Base-by-base conservation (phyloP, 2,329 filamentous ascomycete species). In the Berkeleyomyces rouxiae region DNA sequence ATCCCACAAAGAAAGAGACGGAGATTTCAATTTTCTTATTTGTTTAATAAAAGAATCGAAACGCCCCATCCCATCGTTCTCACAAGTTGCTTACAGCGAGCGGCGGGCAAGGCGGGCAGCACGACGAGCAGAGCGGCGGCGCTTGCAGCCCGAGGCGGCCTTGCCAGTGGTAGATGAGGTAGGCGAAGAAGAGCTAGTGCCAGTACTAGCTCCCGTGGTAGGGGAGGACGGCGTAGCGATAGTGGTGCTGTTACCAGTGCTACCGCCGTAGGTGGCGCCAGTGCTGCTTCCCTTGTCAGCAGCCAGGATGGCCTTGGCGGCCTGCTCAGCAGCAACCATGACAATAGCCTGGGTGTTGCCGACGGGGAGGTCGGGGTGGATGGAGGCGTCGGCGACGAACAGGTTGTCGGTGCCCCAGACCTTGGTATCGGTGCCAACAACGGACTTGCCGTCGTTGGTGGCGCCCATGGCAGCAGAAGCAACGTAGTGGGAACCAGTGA, bases 371-470 rank as follows among this genome's bases (percentile, higher is more conserved):
- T 85, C 85, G 0, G 85, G 84, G 74, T 86, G 85, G 68, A 88
- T 84, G 64, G 79, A 81, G 0, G 81, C 84, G 68, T 88, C 84
- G 4, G 87, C 81, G 13, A 87, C 79, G 68, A 83, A 86, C 53
- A 86, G 74, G 72, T 87, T 86, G 68, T 86, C 82, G 0, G 81
- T 86, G 49, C 83, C 84, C 68, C 82, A 86, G 4, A 87, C 82
- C 71, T 79, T 81, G 64, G 82, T 80, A 71, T 86, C 75, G 7
- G 76, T 69, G 67, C 86, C 84, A 0, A 86, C 83, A 1, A 87
- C 84, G 1, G 81, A 74, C 6, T 75, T 77, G 13, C 82, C 82
- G 58, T 74, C 74, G 16, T 71, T 72, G 31, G 62, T 10, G 3
- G 37, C 16, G 9, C 62, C 62, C 62, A 63, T 55, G 55, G 46